Evolutionary conservation across 257 asterid genomes (phyloP).

Genomic region (Misopates orontium): DNA sequence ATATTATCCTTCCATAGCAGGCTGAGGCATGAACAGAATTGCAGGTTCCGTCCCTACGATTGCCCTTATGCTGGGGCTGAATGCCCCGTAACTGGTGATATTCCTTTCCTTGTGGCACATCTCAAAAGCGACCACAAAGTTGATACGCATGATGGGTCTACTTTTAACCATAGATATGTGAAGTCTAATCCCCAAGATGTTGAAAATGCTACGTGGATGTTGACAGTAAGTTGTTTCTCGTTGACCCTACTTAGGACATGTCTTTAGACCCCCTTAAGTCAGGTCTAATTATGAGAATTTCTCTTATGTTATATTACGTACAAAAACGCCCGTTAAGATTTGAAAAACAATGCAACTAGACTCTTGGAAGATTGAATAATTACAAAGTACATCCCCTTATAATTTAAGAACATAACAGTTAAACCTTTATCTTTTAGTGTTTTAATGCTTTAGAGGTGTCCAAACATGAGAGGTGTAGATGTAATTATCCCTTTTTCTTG

Average conservation of each 20-base stretch:
- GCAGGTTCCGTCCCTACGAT: slow-evolving; percentile 55
- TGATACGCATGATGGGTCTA: slow-evolving; percentile 57
- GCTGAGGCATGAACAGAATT: slow-evolving; percentile 46
- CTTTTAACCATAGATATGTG: slow-evolving; percentile 59
- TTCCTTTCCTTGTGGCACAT: slow-evolving; percentile 48
- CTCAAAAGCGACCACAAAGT: slow-evolving; percentile 58
- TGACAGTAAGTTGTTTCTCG: slow-evolving; percentile 40
- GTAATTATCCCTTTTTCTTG: too few relatives aligned
- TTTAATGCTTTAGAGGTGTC: too few relatives aligned
- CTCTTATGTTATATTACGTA: too few relatives aligned
- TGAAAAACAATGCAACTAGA: too few relatives aligned
- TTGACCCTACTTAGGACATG: neutral
- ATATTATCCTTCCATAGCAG: slow-evolving; percentile 42
- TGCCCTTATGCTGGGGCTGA: slow-evolving; percentile 60
- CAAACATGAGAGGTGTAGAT: too few relatives aligned
- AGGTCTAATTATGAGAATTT: too few relatives aligned
- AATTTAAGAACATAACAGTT: too few relatives aligned
- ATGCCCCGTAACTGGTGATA: slow-evolving; percentile 49
- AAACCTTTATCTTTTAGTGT: too few relatives aligned
- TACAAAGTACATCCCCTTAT: too few relatives aligned
- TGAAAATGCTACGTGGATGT: slow-evolving; percentile 60
- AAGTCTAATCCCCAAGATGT: slow-evolving; percentile 52
- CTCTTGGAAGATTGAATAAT: too few relatives aligned
- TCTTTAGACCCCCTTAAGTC: too few relatives aligned
- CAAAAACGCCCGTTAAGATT: too few relatives aligned